These are phyloP conservation scores for Piloderma croceum DNA, from an alignment of 768 basidiomycete species.

Conservation along the genomic window DNA sequence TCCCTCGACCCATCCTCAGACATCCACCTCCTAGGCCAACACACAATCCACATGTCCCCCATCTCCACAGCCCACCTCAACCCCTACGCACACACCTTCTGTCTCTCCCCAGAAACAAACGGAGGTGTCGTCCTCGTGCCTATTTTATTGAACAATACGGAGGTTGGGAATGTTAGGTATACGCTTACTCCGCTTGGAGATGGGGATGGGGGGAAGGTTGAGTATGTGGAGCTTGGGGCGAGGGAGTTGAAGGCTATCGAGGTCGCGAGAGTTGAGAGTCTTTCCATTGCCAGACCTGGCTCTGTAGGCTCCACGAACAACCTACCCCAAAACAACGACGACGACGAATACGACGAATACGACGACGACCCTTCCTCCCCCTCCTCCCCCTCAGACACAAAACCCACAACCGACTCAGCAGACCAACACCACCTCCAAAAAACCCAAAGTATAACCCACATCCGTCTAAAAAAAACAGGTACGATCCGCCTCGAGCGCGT, in stretches of 20 bases:
- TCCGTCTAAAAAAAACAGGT: conserved; percentile 70
- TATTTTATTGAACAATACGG: conserved; percentile 85
- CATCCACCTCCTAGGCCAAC: conserved; percentile 72
- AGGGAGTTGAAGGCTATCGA: conserved; percentile 69
- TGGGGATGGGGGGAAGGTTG: conserved; percentile 39
- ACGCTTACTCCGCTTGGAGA: conserved; percentile 62
- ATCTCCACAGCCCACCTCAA: conserved; percentile 91
- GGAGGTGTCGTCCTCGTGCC: conserved; percentile 64
- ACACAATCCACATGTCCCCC: conserved; percentile 88
- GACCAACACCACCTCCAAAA: conserved; percentile 55
- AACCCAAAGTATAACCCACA: conserved; percentile 69
- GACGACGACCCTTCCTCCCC: conserved; percentile 53
- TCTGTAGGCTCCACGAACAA: conserved; percentile 24
- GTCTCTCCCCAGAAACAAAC: conserved; percentile 50
- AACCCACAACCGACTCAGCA: conserved; percentile 21
- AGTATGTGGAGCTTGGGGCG: conserved; percentile 48
- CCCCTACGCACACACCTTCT: conserved; percentile 67
- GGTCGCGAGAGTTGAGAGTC: conserved; percentile 46
- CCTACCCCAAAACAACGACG: conserved; percentile 24
- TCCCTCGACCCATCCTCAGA: conserved; percentile 43
- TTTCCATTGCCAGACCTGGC: conserved; percentile 42
- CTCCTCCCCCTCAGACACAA: conserved; percentile 20
- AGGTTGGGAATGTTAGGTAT: conserved; percentile 65
- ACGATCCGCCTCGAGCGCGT: conserved; percentile 70
- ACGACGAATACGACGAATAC: conserved; percentile 62